phyloP scores from a whole-genome alignment of 2,329 filamentous ascomycete genomes.

The Fusarium tricinctum region DNA sequence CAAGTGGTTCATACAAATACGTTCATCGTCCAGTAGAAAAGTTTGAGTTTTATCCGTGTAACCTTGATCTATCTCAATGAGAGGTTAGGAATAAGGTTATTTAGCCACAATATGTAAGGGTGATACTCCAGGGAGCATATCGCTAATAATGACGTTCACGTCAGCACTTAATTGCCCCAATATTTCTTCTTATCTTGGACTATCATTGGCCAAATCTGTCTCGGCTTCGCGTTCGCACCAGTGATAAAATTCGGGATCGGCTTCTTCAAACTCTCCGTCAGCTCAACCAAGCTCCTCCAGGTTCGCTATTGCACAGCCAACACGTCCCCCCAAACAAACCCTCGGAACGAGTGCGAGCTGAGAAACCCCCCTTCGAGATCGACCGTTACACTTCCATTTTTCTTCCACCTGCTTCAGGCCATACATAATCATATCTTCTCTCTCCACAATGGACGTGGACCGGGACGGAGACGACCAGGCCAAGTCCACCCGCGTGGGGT shows the following conservation, averaged over 20 bases:
- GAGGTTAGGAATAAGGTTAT: no score
- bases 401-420: neutral
- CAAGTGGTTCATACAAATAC: neutral
- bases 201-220: neutral
- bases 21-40: neutral
- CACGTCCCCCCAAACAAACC: neutral
- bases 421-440: no score
- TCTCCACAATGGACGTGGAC: constrained; percentile 11
- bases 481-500: constrained; percentile 29
- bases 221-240: constrained; percentile 20
- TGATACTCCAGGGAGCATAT: neutral
- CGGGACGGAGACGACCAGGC: neutral
- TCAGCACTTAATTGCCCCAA: neutral
- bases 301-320: no score
- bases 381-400: neutral
- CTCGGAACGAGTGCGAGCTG: constrained; percentile 33
- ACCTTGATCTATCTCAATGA: no score
- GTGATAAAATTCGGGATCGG: constrained; percentile 17
- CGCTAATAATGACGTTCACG: neutral
- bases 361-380: neutral
- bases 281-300: neutral
- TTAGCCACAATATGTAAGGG: neutral
- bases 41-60: no score
- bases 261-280: constrained; percentile 7
- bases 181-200: accelerated